Conservation (phyloP, 345 rosid species). For the Salix purpurea region DNA sequence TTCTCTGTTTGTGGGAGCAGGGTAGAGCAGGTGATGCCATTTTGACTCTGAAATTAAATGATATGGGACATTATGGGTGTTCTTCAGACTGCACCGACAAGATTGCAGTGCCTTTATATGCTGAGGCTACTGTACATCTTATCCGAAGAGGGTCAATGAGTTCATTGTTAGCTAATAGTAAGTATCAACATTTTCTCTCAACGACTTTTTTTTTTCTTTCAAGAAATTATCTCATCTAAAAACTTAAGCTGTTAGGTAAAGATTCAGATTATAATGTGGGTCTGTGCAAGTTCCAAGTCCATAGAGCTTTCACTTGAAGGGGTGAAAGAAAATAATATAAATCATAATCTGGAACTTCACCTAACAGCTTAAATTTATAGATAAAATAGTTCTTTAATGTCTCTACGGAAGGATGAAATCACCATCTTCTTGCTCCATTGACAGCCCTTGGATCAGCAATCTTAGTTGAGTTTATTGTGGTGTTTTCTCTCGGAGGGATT, state of each 20-base stretch:
- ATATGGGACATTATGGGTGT: conserved; percentile 79
- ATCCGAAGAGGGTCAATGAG: conserved; percentile 55
- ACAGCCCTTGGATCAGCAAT: conserved; percentile 61
- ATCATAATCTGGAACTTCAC: too few relatives aligned
- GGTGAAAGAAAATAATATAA: too few relatives aligned
- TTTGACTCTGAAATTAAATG: conserved; percentile 61
- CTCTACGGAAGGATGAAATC: background rate
- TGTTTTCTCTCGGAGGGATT: conserved; percentile 45
- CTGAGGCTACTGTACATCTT: conserved; percentile 57
- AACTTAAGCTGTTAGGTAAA: too few relatives aligned
- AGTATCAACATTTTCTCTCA: conserved; percentile 9
- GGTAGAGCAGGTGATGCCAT: conserved; percentile 49
- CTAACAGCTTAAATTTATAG: too few relatives aligned
- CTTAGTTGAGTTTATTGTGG: conserved; percentile 45
- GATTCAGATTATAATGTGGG: too few relatives aligned
- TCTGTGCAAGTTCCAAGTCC: too few relatives aligned
- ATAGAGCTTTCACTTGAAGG: too few relatives aligned
- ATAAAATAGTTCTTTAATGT: too few relatives aligned
- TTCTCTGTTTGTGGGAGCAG: conserved; percentile 26
- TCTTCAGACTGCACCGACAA: conserved; percentile 51
- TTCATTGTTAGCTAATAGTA: conserved; percentile 52
- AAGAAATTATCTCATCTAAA: too few relatives aligned
- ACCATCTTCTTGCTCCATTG: background rate
- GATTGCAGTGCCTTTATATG: conserved; percentile 48
- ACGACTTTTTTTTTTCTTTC: too few relatives aligned